Evolutionary conservation across 306 rosid species (phyloP).

Genomic region (Myrica gale): DNA sequence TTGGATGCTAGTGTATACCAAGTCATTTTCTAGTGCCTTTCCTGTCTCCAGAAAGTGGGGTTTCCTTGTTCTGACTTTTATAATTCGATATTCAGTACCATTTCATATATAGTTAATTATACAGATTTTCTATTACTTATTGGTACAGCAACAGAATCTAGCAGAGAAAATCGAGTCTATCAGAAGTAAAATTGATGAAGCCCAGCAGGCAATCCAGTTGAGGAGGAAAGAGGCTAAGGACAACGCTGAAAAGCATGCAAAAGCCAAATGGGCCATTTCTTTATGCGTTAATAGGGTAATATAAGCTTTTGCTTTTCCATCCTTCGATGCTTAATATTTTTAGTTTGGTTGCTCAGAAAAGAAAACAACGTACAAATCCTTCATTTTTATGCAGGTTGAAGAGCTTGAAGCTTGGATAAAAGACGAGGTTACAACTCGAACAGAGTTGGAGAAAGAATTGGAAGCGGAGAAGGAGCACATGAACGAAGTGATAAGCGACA

Average conservation of each 20-base stretch:
- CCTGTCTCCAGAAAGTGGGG: constrained; percentile 1
- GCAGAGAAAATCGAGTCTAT: constrained; percentile 45
- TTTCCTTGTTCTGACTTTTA: constrained; percentile 6
- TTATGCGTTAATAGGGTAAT: constrained; percentile 59
- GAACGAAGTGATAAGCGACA: constrained; percentile 36
- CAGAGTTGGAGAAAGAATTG: constrained; percentile 39
- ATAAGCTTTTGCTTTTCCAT: neutral
- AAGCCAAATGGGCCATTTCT: constrained; percentile 72
- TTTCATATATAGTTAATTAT: neutral
- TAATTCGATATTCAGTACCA: neutral
- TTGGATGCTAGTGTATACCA: constrained; percentile 4
- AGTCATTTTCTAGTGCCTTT: constrained; percentile 21
- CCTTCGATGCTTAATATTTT: neutral
- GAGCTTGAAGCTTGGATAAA: constrained; percentile 46
- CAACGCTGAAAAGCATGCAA: constrained; percentile 40
- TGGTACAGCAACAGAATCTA: constrained; percentile 36
- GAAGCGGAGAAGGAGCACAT: constrained; percentile 39
- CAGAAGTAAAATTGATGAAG: constrained; percentile 42
- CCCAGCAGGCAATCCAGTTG: constrained; percentile 37
- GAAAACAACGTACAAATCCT: too few relatives aligned
- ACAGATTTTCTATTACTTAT: constrained; percentile 9
- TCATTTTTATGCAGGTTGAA: constrained; percentile 37
- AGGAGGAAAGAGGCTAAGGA: constrained; percentile 56
- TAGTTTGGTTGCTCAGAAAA: too few relatives aligned
- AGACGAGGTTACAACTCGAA: constrained; percentile 38